Evolutionary conservation across 352 stramenopile species (phyloP), one percentile per base, ranked within the genome.

Genomic region (Phytophthora europaea): DNA sequence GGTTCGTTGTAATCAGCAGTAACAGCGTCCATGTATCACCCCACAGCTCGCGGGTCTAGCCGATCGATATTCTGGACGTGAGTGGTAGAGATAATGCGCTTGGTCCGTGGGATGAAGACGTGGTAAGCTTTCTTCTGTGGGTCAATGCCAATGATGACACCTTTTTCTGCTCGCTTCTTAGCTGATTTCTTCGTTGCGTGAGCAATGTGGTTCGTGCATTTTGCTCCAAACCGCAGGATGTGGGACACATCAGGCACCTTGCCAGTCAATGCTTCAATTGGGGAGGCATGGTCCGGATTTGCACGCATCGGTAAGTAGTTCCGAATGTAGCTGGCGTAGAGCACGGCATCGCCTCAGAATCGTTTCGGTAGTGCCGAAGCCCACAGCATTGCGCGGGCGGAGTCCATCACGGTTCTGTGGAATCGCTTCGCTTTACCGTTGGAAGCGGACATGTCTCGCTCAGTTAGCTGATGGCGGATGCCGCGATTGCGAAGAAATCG

Each of bases 211-310:
- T 8, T 68, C 20, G 48, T 67, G 12, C 50, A 63, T 18, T 65
- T 73, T 6, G 57, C 40, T 10, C 57, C 50, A 22, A 67, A 67
- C 7, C 22, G 13, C 2, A 73, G 48, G 5, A 67, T 67, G 22
- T 67, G 66, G 2, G 45, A 55, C 2, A 73, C 36, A 2, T 59
- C 7, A 1, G 50, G 57, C n/a, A 26, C 12, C 6, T 72, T 67
- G 4, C 36, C 16, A 4, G 57, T 47, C 3, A 61, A 47, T 8
- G 61, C 31, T 40, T 63, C 28, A 4, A 73, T 38, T 15, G 57
- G 65, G 15, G 58, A 62, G 1, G 94, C 23, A 26, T 26, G 1
- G 23, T 26, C 2, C 56, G 57, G 26, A 40, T 72, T 72, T 58
- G 65, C 48, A 28, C 65, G 31, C 0, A 38, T 63, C 7, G 56